These are phyloP conservation scores for Chlorella sp. DNA, from an alignment of 139 green algal genomes.

Conservation along the genomic window DNA sequence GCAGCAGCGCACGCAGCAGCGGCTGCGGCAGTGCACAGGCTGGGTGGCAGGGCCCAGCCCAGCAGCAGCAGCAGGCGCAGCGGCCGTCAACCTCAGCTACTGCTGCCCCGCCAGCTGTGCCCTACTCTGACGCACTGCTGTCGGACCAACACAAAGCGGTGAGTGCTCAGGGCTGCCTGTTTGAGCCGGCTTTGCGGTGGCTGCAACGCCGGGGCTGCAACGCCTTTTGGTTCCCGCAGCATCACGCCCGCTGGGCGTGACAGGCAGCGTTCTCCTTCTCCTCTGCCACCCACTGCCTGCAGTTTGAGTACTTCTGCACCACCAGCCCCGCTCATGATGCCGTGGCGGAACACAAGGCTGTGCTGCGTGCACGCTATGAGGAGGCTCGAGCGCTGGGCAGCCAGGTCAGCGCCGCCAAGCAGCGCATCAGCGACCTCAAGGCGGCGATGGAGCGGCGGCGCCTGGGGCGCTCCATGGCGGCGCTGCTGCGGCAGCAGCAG, in stretches of 20 bases:
- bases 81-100: background rate
- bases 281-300: background rate
- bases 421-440: conserved; percentile 74
- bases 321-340: conserved; percentile 83
- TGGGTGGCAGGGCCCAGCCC: background rate
- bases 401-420: conserved; percentile 51
- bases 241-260: no score
- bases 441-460: conserved; percentile 73
- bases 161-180: background rate
- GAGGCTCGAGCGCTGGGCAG: conserved; percentile 75
- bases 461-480: conserved; percentile 64
- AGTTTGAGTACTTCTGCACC: conserved; percentile 87
- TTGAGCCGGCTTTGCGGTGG: background rate
- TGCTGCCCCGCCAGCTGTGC: background rate
- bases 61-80: background rate
- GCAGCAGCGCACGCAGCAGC: background rate
- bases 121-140: conserved; percentile 50
- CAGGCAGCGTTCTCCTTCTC: background rate
- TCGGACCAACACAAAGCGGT: conserved; percentile 75
- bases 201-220: no score
- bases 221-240: no score
- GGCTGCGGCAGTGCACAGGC: no score
- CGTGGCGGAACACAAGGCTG: conserved; percentile 88
- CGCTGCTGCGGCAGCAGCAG: conserved; percentile 25
- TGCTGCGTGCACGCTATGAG: conserved; percentile 85